These are phyloP conservation scores for Zygosaccharomyces sapae DNA, from an alignment of 1,139 yeast species.

Conservation along the genomic window DNA sequence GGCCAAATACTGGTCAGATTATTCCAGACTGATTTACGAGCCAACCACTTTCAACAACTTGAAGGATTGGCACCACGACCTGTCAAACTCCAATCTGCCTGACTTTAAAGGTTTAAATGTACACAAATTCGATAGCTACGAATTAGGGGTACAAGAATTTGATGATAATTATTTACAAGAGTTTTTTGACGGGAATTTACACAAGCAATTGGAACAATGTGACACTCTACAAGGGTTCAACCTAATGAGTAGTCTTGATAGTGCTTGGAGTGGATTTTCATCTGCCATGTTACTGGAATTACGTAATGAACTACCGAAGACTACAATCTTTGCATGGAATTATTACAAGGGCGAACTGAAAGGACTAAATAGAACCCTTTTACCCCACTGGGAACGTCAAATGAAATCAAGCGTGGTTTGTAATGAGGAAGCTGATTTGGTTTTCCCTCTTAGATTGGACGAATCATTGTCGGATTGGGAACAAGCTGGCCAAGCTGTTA, in stretches of 20 bases:
- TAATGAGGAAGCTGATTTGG: slow-evolving; percentile 29
- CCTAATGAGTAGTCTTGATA: slow-evolving; percentile 61
- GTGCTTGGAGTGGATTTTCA: slow-evolving; percentile 83
- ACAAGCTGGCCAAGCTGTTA: slow-evolving; percentile 24
- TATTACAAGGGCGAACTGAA: slow-evolving; percentile 37
- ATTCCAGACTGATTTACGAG: slow-evolving; percentile 60
- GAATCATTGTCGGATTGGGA: slow-evolving; percentile 29
- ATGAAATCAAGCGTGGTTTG: slow-evolving; percentile 27
- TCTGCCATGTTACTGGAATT: slow-evolving; percentile 48
- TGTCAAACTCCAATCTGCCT: slow-evolving; percentile 35
- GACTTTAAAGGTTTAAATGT: slow-evolving; percentile 28
- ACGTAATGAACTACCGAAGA: slow-evolving; percentile 71
- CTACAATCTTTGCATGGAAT: slow-evolving; percentile 56
- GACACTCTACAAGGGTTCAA: slow-evolving; percentile 72
- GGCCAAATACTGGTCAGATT: slow-evolving; percentile 78
- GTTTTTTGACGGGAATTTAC: slow-evolving; percentile 54
- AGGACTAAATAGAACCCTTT: slow-evolving; percentile 12
- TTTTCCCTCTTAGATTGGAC: slow-evolving; percentile 29
- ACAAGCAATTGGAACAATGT: slow-evolving; percentile 66
- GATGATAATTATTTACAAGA: slow-evolving; percentile 39
- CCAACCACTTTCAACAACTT: slow-evolving; percentile 57
- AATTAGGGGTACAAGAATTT: slow-evolving; percentile 51
- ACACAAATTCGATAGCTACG: slow-evolving; percentile 39
- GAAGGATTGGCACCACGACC: slow-evolving; percentile 48
- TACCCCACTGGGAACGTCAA: slow-evolving; percentile 24